Percentiles rank a stretch among this genome's conserved stretches.
Conservation (phyloP, 768 basidiomycete genomes). For the Paxillus ammoniavirescens region DNA sequence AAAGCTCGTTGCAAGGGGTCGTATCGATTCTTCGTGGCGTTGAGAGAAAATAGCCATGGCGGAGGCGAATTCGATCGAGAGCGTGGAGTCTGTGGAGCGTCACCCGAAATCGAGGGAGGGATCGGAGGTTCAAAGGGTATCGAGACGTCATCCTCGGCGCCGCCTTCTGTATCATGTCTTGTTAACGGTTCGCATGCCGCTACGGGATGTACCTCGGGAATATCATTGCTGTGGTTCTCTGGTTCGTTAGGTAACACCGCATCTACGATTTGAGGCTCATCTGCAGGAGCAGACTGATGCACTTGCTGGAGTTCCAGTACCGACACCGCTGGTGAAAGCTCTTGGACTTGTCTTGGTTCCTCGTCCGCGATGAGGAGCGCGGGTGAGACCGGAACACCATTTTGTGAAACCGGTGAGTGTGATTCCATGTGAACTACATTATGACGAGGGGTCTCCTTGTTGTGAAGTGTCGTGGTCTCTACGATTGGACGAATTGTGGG, state of each 20-base stretch:
- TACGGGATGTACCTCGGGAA: neutral
- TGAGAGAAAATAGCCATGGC: slow-evolving; percentile 48
- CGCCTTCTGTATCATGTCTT: neutral
- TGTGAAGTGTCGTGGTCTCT: neutral
- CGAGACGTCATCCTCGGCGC: neutral
- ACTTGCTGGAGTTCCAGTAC: slow-evolving; percentile 13
- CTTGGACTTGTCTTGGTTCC: slow-evolving; percentile 2
- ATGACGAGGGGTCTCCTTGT: neutral
- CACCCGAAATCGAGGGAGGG: neutral
- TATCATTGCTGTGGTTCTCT: neutral
- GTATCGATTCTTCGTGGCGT: slow-evolving; percentile 50
- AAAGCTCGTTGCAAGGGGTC: slow-evolving; percentile 60
- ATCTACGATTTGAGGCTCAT: neutral
- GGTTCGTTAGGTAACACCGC: neutral
- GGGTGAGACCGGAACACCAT: neutral
- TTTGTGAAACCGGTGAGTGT: slow-evolving; percentile 3
- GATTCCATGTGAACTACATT: neutral
- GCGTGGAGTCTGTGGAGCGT: neutral
- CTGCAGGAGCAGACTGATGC: neutral
- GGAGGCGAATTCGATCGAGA: neutral
- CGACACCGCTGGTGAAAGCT: slow-evolving; percentile 19
- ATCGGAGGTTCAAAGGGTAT: neutral
- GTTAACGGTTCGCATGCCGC: neutral
- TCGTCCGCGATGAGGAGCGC: slow-evolving; percentile 12
- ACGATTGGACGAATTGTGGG: neutral